phyloP scores from a whole-genome alignment of 805 yeast species.

The Cyberlindnera mississippiensis region DNA sequence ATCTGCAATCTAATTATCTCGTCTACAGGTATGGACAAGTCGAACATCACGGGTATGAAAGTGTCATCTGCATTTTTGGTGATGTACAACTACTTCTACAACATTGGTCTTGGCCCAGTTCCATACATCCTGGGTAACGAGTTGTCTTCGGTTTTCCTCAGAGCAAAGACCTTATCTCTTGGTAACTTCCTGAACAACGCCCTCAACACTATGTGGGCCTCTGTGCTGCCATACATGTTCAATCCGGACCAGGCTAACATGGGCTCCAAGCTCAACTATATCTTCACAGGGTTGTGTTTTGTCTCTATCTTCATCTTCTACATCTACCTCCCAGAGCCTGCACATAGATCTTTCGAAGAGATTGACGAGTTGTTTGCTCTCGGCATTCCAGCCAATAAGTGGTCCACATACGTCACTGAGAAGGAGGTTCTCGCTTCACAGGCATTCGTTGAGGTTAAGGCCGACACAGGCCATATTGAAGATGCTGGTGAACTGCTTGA shows the following conservation, averaged over 20 bases:
- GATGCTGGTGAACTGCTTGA: not conserved
- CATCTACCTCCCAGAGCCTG: slow-evolving; percentile 52
- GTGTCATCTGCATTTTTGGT: slow-evolving; percentile 26
- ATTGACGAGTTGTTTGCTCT: slow-evolving; percentile 46
- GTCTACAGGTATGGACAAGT: slow-evolving; percentile 21
- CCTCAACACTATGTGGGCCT: slow-evolving; percentile 31
- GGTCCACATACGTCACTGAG: slow-evolving; percentile 12
- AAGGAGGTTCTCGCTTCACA: not conserved
- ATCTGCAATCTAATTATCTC: slow-evolving; percentile 27
- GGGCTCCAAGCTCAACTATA: slow-evolving; percentile 41
- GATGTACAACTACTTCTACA: slow-evolving; percentile 31
- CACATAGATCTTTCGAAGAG: slow-evolving; percentile 50
- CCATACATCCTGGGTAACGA: slow-evolving; percentile 36
- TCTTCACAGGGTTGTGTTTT: slow-evolving; percentile 36
- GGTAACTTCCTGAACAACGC: slow-evolving; percentile 29
- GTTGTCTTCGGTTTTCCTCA: slow-evolving; percentile 33
- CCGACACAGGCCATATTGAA: slow-evolving; percentile 3
- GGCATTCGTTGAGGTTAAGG: slow-evolving; percentile 7
- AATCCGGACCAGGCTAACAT: slow-evolving; percentile 39
- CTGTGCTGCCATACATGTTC: slow-evolving; percentile 43
- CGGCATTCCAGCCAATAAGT: slow-evolving; percentile 28
- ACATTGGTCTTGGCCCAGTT: slow-evolving; percentile 35
- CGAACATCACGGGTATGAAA: slow-evolving; percentile 17
- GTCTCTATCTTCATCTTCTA: slow-evolving; percentile 35
- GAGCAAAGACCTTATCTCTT: slow-evolving; percentile 36